These are phyloP conservation scores for Secale cereale DNA, from an alignment of 176 grass and related monocot species.

Conservation along the genomic window DNA sequence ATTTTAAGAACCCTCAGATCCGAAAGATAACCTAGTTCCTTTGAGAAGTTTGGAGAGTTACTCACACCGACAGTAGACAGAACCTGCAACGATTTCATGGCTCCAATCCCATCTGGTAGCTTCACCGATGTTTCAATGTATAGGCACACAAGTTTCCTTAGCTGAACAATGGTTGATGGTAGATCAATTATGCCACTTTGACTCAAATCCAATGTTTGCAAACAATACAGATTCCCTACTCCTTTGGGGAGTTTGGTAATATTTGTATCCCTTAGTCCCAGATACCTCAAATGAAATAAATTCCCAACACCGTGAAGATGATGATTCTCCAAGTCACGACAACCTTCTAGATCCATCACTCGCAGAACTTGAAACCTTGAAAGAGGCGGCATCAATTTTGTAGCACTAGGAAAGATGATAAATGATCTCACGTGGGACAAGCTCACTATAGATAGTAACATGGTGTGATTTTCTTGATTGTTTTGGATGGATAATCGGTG, in stretches of 20 bases:
- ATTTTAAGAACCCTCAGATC: slow-evolving; percentile 1
- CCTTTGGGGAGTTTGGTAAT: neutral
- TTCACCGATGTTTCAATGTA: neutral
- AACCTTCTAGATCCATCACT: slow-evolving; percentile 19
- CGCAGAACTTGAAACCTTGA: slow-evolving; percentile 5
- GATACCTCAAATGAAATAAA: slow-evolving; percentile 3
- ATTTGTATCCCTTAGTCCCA: slow-evolving; percentile 6
- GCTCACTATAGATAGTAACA: no score
- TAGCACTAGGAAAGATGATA: slow-evolving; percentile 7
- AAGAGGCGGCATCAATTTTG: neutral
- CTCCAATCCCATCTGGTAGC: slow-evolving; percentile 13
- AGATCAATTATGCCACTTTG: neutral
- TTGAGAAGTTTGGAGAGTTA: neutral
- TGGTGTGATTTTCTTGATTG: neutral
- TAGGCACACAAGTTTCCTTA: neutral
- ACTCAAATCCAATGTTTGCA: slow-evolving; percentile 8
- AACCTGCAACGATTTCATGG: neutral
- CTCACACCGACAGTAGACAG: neutral
- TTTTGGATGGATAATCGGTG: neutral
- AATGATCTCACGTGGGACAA: slow-evolving; percentile 9
- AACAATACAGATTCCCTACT: neutral
- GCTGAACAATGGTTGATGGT: neutral
- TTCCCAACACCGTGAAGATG: neutral
- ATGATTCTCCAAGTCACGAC: neutral
- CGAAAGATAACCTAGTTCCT: neutral